Evolutionary conservation across 1,284 basidiomycete genomes (phyloP).

Genomic region (Melampsora americana): DNA sequence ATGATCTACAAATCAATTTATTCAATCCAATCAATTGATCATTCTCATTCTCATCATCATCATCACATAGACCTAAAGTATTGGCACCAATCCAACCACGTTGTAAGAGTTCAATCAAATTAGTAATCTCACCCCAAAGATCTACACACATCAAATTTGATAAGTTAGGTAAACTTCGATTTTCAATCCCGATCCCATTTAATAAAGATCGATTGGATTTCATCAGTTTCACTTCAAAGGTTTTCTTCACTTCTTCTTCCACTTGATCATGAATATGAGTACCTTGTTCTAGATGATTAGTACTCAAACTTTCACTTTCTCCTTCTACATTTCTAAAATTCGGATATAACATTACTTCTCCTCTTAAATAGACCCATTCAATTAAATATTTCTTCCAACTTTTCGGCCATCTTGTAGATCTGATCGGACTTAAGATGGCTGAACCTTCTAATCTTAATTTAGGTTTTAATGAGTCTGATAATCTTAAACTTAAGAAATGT

Average conservation of each 20-base stretch:
- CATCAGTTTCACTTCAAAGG: constrained; percentile 70
- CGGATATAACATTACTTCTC: constrained; percentile 79
- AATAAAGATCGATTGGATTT: constrained; percentile 21
- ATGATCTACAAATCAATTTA: constrained; percentile 3
- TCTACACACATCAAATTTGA: constrained; percentile 65
- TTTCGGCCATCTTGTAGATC: constrained; percentile 71
- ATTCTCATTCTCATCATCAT: neutral
- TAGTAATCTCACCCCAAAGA: constrained; percentile 63
- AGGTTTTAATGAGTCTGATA: constrained; percentile 51
- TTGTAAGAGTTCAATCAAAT: constrained; percentile 57
- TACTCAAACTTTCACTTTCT: constrained; percentile 67
- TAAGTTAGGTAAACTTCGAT: constrained; percentile 62
- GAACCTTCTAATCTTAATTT: constrained; percentile 51
- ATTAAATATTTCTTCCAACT: constrained; percentile 86
- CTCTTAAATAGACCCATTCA: constrained; percentile 71
- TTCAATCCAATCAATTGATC: neutral
- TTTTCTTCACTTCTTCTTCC: constrained; percentile 58
- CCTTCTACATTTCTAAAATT: constrained; percentile 61
- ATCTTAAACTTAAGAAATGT: constrained; percentile 66
- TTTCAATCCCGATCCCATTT: constrained; percentile 47
- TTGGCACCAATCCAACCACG: constrained; percentile 54
- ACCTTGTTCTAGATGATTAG: constrained; percentile 76
- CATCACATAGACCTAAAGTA: constrained; percentile 47
- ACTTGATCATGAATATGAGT: constrained; percentile 63
- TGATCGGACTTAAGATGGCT: constrained; percentile 67